Conservation (phyloP, 208 protist genomes). For the Crithidia brevicula region DNA sequence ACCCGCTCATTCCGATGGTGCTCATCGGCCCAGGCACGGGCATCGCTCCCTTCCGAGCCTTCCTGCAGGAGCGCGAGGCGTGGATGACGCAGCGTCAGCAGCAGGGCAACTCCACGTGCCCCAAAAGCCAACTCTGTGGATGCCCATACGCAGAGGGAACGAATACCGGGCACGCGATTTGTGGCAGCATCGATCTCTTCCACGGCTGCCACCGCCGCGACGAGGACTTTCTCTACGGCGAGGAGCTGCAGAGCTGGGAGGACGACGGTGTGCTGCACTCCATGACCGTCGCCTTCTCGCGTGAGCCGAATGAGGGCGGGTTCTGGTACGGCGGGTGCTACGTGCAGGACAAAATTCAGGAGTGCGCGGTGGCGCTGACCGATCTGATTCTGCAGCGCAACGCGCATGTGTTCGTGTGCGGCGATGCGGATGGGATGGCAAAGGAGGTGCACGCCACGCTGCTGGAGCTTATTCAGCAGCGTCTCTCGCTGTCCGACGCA, state of each 20-base stretch:
- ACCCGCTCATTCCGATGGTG: conserved; percentile 63
- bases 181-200: conserved; percentile 55
- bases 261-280: conserved; percentile 35
- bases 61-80: conserved; percentile 76
- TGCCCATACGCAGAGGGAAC: conserved; percentile 14
- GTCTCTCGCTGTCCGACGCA: conserved; percentile 21
- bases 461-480: conserved; percentile 46
- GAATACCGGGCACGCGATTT: conserved; percentile 6
- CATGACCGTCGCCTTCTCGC: conserved; percentile 61
- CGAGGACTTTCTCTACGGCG: conserved; percentile 57
- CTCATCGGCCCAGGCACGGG: conserved; percentile 90
- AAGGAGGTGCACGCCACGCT: conserved; percentile 58
- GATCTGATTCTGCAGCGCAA: conserved; percentile 50
- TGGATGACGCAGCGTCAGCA: conserved; percentile 33
- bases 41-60: conserved; percentile 83
- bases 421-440: conserved; percentile 71
- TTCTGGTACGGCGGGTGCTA: conserved; percentile 71
- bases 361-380: conserved; percentile 35
- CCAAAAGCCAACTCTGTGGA: conserved; percentile 18
- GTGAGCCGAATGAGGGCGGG: conserved; percentile 55
- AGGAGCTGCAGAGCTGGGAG: conserved; percentile 53
- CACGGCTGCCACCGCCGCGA: conserved; percentile 50
- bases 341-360: conserved; percentile 68
- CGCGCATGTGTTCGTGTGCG: conserved; percentile 68
- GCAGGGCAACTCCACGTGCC: conserved; percentile 1